Conservation (phyloP, 164 flowering plant genomes). For the Vitis rupestris region DNA sequence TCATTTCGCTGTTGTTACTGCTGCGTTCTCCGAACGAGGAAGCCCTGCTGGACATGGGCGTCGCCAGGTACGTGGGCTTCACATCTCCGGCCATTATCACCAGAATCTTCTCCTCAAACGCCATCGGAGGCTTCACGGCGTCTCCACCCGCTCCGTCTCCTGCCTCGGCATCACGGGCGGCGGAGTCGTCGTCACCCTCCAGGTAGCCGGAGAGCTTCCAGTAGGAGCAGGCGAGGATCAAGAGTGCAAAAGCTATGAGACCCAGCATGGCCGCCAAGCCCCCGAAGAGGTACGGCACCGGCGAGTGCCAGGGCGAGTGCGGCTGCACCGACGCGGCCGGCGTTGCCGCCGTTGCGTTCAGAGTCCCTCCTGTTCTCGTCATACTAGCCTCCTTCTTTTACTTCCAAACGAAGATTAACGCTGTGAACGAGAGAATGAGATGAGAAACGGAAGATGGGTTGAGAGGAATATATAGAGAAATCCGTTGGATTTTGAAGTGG, state of each 20-base stretch:
- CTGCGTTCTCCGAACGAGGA: conserved; percentile 34
- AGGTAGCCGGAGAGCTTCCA: conserved; percentile 71
- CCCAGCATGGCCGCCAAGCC: conserved; percentile 86
- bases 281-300: conserved; percentile 88
- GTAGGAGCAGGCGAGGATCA: conserved; percentile 81
- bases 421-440: conserved; percentile 2
- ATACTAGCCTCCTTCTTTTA: no score
- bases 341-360: conserved; percentile 10
- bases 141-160: conserved; percentile 32
- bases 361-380: conserved; percentile 29
- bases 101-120: conserved; percentile 51
- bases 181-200: conserved; percentile 26
- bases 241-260: conserved; percentile 79
- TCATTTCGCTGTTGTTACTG: conserved; percentile 10
- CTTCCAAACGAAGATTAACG: not conserved
- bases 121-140: conserved; percentile 22
- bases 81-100: conserved; percentile 79
- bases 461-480: conserved; percentile 20
- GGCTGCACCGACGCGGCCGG: not conserved
- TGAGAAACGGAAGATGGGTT: conserved; percentile 10
- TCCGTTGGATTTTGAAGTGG: not conserved
- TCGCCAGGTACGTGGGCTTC: conserved; percentile 66
- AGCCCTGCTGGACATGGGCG: conserved; percentile 51
- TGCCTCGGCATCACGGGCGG: conserved; percentile 43
- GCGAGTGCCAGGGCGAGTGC: conserved; percentile 81